A percentile compares a stretch with the other conserved stretches of the same genome.
These are phyloP conservation scores for Kuraishia cidri DNA, from an alignment of 805 yeast species.

Conservation along the genomic window DNA sequence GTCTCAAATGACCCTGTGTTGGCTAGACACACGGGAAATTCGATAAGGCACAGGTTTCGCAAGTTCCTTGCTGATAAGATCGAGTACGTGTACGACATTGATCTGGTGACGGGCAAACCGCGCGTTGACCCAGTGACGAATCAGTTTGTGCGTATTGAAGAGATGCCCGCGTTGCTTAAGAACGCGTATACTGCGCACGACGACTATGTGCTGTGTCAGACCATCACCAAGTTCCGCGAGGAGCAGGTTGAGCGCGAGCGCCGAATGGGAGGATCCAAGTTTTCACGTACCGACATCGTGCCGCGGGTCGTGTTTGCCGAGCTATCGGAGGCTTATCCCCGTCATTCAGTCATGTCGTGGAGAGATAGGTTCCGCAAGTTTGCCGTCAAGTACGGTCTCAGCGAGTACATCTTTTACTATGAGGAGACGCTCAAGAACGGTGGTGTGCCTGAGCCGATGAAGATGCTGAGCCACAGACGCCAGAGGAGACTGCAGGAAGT, in stretches of 20 bases:
- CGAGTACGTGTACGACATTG: constrained; percentile 39
- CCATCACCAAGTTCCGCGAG: constrained; percentile 8
- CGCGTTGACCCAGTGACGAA: constrained; percentile 28
- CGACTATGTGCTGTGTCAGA: constrained; percentile 51
- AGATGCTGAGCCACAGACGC: too few relatives aligned
- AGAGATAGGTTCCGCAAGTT: constrained; percentile 74
- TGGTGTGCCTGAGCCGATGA: constrained; percentile 45
- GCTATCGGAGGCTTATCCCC: constrained; percentile 29
- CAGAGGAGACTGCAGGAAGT: too few relatives aligned
- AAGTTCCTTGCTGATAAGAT: constrained; percentile 30
- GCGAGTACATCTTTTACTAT: constrained; percentile 44
- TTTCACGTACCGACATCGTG: background rate
- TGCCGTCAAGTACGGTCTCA: constrained; percentile 53
- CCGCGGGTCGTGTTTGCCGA: constrained; percentile 21
- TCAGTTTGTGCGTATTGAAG: too few relatives aligned
- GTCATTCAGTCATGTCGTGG: constrained; percentile 69
- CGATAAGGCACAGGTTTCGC: constrained; percentile 57
- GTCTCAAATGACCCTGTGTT: constrained; percentile 41
- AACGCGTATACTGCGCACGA: constrained; percentile 61
- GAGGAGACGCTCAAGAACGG: constrained; percentile 28
- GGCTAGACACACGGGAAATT: constrained; percentile 66
- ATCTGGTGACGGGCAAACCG: constrained; percentile 30
- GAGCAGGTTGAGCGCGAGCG: background rate
- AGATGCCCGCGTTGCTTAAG: constrained; percentile 43
- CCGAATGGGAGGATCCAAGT: too few relatives aligned